Percentiles rank a stretch among this genome's conserved stretches.
These are phyloP conservation scores for Geum urbanum DNA, from an alignment of 306 rosid genomes.

Conservation along the genomic window DNA sequence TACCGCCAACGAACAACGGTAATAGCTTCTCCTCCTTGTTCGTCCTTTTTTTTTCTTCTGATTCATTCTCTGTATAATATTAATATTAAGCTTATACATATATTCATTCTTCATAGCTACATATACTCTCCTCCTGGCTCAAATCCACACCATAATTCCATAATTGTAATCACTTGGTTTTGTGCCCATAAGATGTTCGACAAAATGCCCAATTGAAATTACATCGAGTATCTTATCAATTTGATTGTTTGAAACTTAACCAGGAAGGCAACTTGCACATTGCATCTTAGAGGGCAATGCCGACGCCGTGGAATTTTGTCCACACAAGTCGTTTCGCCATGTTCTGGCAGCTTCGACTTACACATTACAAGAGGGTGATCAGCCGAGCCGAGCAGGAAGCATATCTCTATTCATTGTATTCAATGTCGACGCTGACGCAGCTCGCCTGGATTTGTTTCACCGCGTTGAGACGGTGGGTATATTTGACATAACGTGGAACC, in stretches of 20 bases:
- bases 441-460: constrained; percentile 42
- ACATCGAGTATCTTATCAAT: constrained; percentile 1
- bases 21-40: neutral
- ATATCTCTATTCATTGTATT: constrained; percentile 62
- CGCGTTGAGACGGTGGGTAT: constrained; percentile 56
- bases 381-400: constrained; percentile 67
- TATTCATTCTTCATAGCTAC: neutral
- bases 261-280: constrained; percentile 69
- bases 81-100: neutral
- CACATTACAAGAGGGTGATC: constrained; percentile 65
- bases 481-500: constrained; percentile 84
- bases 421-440: constrained; percentile 34
- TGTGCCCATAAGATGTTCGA: constrained; percentile 28
- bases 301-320: constrained; percentile 89
- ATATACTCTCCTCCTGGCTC: neutral
- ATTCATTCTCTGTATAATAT: neutral
- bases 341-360: constrained; percentile 81
- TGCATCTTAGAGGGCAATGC: constrained; percentile 74
- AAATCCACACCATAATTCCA: neutral
- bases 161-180: neutral
- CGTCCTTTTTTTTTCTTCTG: neutral
- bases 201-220: constrained; percentile 19
- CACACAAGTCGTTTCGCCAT: constrained; percentile 44
- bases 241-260: constrained; percentile 4
- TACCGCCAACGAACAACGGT: constrained; percentile 13